These are phyloP conservation scores for Cucurbita ficifolia DNA, from an alignment of 306 rosid species.

Conservation along the genomic window DNA sequence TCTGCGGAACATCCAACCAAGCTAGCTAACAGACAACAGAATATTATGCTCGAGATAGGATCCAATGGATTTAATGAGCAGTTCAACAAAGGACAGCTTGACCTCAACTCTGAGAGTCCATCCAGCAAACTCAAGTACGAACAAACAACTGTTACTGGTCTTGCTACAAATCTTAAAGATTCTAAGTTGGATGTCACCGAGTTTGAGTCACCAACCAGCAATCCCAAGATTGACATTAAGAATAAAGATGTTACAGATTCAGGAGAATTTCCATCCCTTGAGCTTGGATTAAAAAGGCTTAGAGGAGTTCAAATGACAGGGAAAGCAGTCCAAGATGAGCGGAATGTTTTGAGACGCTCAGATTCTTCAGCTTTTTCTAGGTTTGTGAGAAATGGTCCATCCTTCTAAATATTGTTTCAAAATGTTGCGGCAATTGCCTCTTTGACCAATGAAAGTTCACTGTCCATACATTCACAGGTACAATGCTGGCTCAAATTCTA, in stretches of 20 bases:
- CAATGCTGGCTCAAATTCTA: constrained; percentile 41
- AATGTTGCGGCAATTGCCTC: not conserved
- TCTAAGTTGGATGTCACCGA: constrained; percentile 32
- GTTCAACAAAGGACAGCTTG: constrained; percentile 28
- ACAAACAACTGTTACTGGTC: constrained; percentile 32
- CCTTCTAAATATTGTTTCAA: not conserved
- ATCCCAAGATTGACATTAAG: constrained; percentile 21
- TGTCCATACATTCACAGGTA: constrained; percentile 31
- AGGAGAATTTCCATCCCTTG: constrained; percentile 44
- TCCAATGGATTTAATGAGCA: constrained; percentile 37
- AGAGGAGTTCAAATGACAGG: constrained; percentile 45
- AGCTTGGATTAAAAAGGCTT: constrained; percentile 69
- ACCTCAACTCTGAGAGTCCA: constrained; percentile 32
- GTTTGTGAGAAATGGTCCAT: constrained; percentile 21
- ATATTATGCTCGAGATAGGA: constrained; percentile 22
- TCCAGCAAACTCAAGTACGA: constrained; percentile 33
- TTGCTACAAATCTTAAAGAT: constrained; percentile 22
- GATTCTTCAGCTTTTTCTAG: constrained; percentile 77
- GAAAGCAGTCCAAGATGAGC: constrained; percentile 38
- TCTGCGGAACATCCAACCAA: constrained; percentile 29
- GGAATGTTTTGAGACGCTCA: constrained; percentile 59
- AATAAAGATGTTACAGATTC: constrained; percentile 23
- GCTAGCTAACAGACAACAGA: constrained; percentile 27
- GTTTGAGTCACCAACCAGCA: constrained; percentile 31
- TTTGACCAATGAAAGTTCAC: not conserved